These are phyloP conservation scores for Gigaspora rosea DNA, from an alignment of 192 early-diverging fungal species.

Conservation along the genomic window DNA sequence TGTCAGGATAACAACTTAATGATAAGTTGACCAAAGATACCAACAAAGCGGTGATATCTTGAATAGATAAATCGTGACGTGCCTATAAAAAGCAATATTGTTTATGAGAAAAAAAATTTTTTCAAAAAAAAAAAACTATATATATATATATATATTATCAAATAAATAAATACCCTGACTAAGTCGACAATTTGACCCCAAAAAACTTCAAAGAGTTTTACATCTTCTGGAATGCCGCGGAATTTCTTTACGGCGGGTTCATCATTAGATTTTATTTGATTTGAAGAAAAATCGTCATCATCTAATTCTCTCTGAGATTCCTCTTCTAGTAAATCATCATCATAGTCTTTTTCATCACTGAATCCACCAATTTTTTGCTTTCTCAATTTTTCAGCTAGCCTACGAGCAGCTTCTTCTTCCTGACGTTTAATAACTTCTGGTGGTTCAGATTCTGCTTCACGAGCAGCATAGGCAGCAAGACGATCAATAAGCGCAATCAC, in stretches of 20 bases:
- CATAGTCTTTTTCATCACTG: slow-evolving; percentile 36
- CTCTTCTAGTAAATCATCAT: slow-evolving; percentile 44
- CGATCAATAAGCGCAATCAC: slow-evolving; percentile 95
- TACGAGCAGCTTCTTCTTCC: slow-evolving; percentile 48
- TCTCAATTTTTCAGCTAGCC: slow-evolving; percentile 36
- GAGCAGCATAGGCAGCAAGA: slow-evolving; percentile 86
- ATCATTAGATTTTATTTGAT: slow-evolving; percentile 24
- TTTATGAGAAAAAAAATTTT: not conserved
- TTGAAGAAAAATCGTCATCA: slow-evolving; percentile 29
- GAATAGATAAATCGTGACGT: slow-evolving; percentile 88
- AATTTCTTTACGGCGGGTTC: slow-evolving; percentile 50
- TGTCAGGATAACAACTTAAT: slow-evolving; percentile 89
- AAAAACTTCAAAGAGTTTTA: slow-evolving; percentile 93
- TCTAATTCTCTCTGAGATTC: slow-evolving; percentile 32
- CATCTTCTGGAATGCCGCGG: slow-evolving; percentile 83
- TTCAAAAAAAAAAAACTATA: not conserved
- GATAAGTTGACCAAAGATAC: slow-evolving; percentile 88
- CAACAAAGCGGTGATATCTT: slow-evolving; percentile 90
- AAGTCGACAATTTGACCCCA: slow-evolving; percentile 94
- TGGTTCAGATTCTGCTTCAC: slow-evolving; percentile 61
- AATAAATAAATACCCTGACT: slow-evolving; percentile 65
- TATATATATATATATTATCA: slow-evolving; percentile 6
- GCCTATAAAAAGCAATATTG: slow-evolving; percentile 47
- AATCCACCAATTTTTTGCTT: slow-evolving; percentile 29
- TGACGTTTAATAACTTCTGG: slow-evolving; percentile 33